phyloP scores from a whole-genome alignment of 2,329 filamentous ascomycete species.

The Pestalotiopsis fici region DNA sequence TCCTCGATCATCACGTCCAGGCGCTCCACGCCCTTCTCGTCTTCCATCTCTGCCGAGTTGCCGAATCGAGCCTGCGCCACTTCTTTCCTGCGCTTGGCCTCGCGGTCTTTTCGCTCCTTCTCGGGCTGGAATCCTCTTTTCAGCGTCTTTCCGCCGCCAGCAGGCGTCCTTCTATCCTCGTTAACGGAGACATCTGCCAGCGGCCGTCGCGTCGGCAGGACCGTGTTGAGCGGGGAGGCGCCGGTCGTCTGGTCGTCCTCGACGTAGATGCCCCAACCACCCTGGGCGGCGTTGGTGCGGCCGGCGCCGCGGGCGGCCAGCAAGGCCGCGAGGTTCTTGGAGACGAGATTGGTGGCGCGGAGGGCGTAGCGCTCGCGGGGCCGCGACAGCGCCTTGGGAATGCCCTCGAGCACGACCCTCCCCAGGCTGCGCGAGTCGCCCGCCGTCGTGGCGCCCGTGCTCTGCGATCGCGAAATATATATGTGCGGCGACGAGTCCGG shows the following conservation, averaged over 20 bases:
- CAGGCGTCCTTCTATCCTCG: slow-evolving; percentile 15
- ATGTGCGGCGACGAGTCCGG: slow-evolving; percentile 78
- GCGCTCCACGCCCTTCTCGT: slow-evolving; percentile 63
- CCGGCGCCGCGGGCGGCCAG: slow-evolving; percentile 69
- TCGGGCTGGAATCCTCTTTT: slow-evolving; percentile 23
- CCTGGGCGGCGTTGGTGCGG: slow-evolving; percentile 70
- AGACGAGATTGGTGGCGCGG: slow-evolving; percentile 66
- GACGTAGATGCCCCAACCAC: slow-evolving; percentile 79
- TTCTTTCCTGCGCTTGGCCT: slow-evolving; percentile 59
- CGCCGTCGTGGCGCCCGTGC: slow-evolving; percentile 38
- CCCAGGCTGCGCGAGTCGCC: slow-evolving; percentile 66
- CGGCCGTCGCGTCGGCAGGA: slow-evolving; percentile 45
- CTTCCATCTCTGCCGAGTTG: slow-evolving; percentile 52
- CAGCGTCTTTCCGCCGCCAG: slow-evolving; percentile 22
- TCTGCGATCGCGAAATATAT: slow-evolving; percentile 61
- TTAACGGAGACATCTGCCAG: slow-evolving; percentile 38
- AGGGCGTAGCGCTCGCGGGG: slow-evolving; percentile 73
- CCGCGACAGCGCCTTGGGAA: slow-evolving; percentile 79
- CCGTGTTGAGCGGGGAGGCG: slow-evolving; percentile 57
- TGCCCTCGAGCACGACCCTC: slow-evolving; percentile 72
- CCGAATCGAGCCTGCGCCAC: slow-evolving; percentile 74
- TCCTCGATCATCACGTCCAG: slow-evolving; percentile 63
- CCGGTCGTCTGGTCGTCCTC: slow-evolving; percentile 53
- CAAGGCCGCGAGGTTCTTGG: slow-evolving; percentile 71
- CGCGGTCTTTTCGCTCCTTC: slow-evolving; percentile 30